Conservation (phyloP, 2,329 filamentous ascomycete species). For the Colletotrichum chlorophyti region DNA sequence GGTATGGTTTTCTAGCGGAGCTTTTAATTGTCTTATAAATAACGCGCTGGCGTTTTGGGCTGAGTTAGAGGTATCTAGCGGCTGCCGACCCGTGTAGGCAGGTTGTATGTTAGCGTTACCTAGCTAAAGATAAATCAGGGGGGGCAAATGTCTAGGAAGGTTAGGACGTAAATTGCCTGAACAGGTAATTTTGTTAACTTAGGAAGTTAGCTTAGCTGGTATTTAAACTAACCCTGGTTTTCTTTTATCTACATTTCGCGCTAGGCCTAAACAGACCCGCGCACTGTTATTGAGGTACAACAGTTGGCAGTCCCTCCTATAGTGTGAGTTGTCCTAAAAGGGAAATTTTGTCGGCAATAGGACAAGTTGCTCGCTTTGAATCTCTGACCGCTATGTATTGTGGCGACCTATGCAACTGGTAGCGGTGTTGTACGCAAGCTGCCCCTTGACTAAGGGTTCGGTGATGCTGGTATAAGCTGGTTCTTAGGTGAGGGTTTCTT, state of each 20-base stretch:
- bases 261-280: no score
- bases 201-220: not conserved
- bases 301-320: not conserved
- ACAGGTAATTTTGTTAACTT: not conserved
- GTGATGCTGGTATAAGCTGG: not conserved
- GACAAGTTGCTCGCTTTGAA: not conserved
- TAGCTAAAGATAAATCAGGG: not conserved
- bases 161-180: not conserved
- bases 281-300: not conserved
- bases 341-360: not conserved
- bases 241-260: not conserved
- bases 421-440: not conserved
- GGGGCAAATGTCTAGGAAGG: not conserved
- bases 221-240: not conserved
- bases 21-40: not conserved
- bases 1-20: not conserved
- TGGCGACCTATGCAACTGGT: not conserved
- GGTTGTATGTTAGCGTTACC: not conserved
- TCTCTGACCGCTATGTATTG: not conserved
- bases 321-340: not conserved
- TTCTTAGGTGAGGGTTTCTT: not conserved
- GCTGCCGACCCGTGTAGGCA: not conserved
- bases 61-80: not conserved
- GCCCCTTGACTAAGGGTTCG: not conserved
- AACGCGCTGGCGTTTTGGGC: not conserved